These are phyloP conservation scores for Saccharum spontaneum DNA, from an alignment of 176 grass and related monocot species.

Conservation along the genomic window DNA sequence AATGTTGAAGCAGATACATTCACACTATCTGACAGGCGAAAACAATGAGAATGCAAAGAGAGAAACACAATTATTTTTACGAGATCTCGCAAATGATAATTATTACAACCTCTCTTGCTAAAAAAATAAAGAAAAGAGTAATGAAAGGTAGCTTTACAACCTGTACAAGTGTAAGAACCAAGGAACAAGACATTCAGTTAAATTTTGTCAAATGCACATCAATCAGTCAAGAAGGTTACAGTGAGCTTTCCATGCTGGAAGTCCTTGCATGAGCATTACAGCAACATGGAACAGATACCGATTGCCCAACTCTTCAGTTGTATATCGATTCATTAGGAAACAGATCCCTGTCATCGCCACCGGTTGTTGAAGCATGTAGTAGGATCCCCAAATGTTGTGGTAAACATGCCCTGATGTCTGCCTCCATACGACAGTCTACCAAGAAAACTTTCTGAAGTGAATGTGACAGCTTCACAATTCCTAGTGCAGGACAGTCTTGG, in stretches of 20 bases:
- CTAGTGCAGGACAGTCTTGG: neutral
- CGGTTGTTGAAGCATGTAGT: neutral
- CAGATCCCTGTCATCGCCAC: neutral
- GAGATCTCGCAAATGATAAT: neutral
- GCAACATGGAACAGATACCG: neutral
- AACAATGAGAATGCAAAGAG: neutral
- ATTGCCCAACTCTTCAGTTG: neutral
- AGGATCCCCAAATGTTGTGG: neutral
- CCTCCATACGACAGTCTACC: neutral
- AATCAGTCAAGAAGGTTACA: neutral
- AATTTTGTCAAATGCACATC: neutral
- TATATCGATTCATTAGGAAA: neutral
- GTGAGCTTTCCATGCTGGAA: constrained; percentile 6
- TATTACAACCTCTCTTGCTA: neutral
- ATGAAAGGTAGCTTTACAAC: neutral
- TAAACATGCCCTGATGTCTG: neutral
- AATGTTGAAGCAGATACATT: neutral
- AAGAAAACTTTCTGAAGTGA: neutral
- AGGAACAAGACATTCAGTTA: neutral
- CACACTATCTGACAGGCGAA: neutral
- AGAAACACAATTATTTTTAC: neutral
- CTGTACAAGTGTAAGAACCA: neutral
- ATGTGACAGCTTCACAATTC: neutral
- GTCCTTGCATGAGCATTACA: neutral
- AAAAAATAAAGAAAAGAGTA: neutral